Evolutionary conservation across 2,329 filamentous ascomycete genomes (phyloP).

Genomic region (Calycina marina): DNA sequence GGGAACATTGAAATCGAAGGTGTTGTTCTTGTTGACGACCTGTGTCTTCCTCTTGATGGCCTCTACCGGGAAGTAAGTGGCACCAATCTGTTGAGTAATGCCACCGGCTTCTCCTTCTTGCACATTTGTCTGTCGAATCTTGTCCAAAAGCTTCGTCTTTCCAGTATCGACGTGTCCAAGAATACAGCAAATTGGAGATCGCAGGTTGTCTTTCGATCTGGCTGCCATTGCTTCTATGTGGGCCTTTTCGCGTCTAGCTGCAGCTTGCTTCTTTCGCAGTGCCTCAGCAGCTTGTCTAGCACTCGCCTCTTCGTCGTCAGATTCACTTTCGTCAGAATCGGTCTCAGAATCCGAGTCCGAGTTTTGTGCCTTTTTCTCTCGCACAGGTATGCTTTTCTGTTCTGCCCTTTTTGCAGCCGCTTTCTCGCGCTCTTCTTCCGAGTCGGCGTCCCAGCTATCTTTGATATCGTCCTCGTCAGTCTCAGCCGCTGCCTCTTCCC

Average conservation of each 20-base stretch:
- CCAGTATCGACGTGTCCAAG: constrained; percentile 99
- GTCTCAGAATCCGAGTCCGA: constrained; percentile 48
- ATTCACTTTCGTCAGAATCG: constrained; percentile 42
- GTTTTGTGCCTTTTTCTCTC: constrained; percentile 25
- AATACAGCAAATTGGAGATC: constrained; percentile 98
- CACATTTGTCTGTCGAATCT: constrained; percentile 95
- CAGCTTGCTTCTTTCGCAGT: constrained; percentile 74
- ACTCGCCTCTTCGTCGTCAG: constrained; percentile 60
- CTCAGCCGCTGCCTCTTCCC: constrained; percentile 73
- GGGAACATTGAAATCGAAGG: constrained; percentile 94
- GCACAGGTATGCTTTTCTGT: constrained; percentile 11
- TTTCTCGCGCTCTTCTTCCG: constrained; percentile 46
- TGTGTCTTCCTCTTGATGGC: constrained; percentile 83
- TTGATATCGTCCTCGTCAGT: constrained; percentile 49
- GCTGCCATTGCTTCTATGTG: constrained; percentile 86
- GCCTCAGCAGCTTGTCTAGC: constrained; percentile 59
- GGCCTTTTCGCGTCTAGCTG: constrained; percentile 74
- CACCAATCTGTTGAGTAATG: constrained; percentile 99
- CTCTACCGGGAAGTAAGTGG: constrained; percentile 95
- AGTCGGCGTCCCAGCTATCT: constrained; percentile 1
- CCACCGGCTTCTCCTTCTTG: constrained; percentile 98
- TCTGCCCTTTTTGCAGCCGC: constrained; percentile 20
- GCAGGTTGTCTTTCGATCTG: constrained; percentile 82
- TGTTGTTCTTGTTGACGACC: constrained; percentile 80
- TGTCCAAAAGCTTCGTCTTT: constrained; percentile 98